Evolutionary conservation across 352 stramenopile species (phyloP).

Genomic region (Phytophthora pseudosyringae): DNA sequence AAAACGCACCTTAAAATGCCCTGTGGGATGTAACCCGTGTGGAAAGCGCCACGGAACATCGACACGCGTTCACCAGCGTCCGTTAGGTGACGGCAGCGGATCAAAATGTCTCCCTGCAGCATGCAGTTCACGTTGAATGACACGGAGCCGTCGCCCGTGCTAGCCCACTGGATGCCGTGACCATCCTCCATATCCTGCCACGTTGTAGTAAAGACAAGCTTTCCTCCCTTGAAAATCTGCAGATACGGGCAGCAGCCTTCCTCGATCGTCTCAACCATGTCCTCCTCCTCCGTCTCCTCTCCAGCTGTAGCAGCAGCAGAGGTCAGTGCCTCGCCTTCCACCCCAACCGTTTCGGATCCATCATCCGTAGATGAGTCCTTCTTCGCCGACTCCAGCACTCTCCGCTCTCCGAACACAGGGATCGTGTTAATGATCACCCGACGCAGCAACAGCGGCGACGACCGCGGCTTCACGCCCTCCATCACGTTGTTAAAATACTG

Average conservation of each 20-base stretch:
- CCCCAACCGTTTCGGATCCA: constrained; percentile 32
- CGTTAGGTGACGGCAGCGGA: constrained; percentile 96
- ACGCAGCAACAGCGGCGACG: constrained; percentile 94
- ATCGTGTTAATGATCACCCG: constrained; percentile 97
- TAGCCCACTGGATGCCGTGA: constrained; percentile 93
- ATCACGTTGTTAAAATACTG: constrained; percentile 98
- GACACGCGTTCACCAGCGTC: constrained; percentile 88
- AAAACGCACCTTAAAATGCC: constrained; percentile 89
- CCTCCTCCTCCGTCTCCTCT: constrained; percentile 44
- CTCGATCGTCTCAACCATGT: constrained; percentile 69
- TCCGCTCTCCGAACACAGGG: constrained; percentile 83
- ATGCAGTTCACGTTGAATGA: constrained; percentile 96
- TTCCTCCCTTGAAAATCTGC: constrained; percentile 98
- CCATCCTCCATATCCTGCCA: constrained; percentile 87
- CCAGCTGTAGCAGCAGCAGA: constrained; percentile 9
- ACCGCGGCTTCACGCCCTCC: constrained; percentile 94
- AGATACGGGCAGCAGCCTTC: constrained; percentile 97
- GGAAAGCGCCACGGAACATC: constrained; percentile 98
- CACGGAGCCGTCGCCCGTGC: constrained; percentile 86
- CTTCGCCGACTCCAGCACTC: constrained; percentile 63
- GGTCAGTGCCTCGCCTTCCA: constrained; percentile 40
- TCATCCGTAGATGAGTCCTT: constrained; percentile 38
- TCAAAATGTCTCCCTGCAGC: constrained; percentile 97
- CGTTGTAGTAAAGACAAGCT: constrained; percentile 96
- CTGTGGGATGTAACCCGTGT: constrained; percentile 98